These are phyloP conservation scores for Apiotrichum mycotoxinovorans DNA, from an alignment of 1,284 basidiomycete species.

Conservation along the genomic window DNA sequence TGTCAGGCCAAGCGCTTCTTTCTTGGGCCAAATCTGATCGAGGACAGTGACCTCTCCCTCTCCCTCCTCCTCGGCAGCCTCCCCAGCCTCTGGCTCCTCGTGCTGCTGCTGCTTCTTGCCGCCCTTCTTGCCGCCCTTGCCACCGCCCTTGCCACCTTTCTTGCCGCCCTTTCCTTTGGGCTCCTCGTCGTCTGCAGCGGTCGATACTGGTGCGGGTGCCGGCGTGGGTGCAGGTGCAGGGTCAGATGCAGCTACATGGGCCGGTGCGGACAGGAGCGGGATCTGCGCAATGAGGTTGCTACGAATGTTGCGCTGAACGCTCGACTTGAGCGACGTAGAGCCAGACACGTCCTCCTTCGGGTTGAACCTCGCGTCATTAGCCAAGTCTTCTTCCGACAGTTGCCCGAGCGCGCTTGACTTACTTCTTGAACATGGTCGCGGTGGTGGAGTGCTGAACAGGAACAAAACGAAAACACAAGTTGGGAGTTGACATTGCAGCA, in stretches of 20 bases:
- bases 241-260: slow-evolving; percentile 5
- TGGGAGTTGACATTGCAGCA: too few relatives aligned
- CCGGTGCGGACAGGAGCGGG: slow-evolving; percentile 58
- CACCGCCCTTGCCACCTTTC: slow-evolving; percentile 34
- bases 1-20: slow-evolving; percentile 84
- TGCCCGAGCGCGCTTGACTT: not conserved
- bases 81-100: slow-evolving; percentile 27
- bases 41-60: slow-evolving; percentile 56
- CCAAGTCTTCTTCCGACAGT: not conserved
- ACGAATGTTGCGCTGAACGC: slow-evolving; percentile 86
- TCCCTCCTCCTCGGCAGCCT: slow-evolving; percentile 51
- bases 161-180: slow-evolving; percentile 20
- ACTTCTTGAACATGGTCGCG: not conserved
- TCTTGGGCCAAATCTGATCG: slow-evolving; percentile 97
- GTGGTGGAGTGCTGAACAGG: too few relatives aligned
- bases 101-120: slow-evolving; percentile 32
- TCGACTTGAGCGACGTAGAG: slow-evolving; percentile 92
- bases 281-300: slow-evolving; percentile 75
- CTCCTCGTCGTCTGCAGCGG: slow-evolving; percentile 16
- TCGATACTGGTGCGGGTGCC: not conserved
- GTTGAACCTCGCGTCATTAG: slow-evolving; percentile 63
- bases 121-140: slow-evolving; percentile 42
- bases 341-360: slow-evolving; percentile 83
- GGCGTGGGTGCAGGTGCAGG: slow-evolving; percentile 16
- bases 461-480: too few relatives aligned